phyloP scores from a whole-genome alignment of 2,329 filamentous ascomycete species.

The Herpomyces periplanetae region DNA sequence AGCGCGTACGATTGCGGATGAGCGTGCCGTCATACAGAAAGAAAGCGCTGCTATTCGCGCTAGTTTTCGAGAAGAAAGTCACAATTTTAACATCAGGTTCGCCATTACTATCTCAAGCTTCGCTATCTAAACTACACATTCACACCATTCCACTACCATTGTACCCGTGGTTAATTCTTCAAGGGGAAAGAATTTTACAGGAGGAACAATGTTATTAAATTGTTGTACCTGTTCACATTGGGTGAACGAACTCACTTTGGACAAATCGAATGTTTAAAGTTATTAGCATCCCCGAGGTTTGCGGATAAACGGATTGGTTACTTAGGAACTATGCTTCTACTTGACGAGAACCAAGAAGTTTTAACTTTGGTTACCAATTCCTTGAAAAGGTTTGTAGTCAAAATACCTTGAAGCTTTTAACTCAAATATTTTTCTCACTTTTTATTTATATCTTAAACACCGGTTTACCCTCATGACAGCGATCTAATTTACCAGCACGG shows the following conservation, averaged over 20 bases:
- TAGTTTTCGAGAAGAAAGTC: slow-evolving; percentile 86
- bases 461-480: no score
- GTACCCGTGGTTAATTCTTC: slow-evolving; percentile 3
- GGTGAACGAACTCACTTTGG: slow-evolving; percentile 93
- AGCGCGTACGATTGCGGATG: slow-evolving; percentile 92
- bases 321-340: slow-evolving; percentile 64
- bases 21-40: slow-evolving; percentile 90
- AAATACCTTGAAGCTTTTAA: slow-evolving; percentile 1
- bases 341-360: slow-evolving; percentile 96
- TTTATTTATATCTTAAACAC: no score
- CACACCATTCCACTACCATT: slow-evolving; percentile 3
- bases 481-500: no score
- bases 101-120: slow-evolving; percentile 4
- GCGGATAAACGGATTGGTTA: slow-evolving; percentile 90
- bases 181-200: slow-evolving; percentile 11
- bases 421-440: no score
- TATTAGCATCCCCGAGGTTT: slow-evolving; percentile 79
- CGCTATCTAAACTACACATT: slow-evolving; percentile 1
- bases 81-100: slow-evolving; percentile 60
- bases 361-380: slow-evolving; percentile 90
- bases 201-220: slow-evolving; percentile 92
- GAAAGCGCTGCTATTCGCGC: slow-evolving; percentile 90
- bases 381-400: slow-evolving; percentile 39
- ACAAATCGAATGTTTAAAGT: slow-evolving; percentile 93
- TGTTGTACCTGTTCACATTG: slow-evolving; percentile 86